Conservation (phyloP, 805 yeast species). For the Phaffomyces thermotolerans region DNA sequence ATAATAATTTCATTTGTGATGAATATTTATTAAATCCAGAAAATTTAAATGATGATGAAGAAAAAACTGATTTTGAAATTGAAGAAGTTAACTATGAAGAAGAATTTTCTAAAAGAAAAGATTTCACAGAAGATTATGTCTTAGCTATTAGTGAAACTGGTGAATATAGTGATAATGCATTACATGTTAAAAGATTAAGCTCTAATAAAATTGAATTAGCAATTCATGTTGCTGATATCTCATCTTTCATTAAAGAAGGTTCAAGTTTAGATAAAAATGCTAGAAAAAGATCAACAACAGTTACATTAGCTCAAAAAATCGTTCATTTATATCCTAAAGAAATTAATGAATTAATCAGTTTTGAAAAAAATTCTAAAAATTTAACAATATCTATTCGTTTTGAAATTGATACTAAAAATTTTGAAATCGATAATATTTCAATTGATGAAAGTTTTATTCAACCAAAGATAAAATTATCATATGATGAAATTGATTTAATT, state of each 20-base stretch:
- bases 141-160: slow-evolving; percentile 57
- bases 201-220: slow-evolving; percentile 70
- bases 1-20: slow-evolving; percentile 73
- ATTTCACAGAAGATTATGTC: slow-evolving; percentile 52
- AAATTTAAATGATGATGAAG: slow-evolving; percentile 17
- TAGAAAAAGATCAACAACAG: slow-evolving; percentile 84
- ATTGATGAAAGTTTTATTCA: slow-evolving; percentile 64
- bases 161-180: slow-evolving; percentile 63
- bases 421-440: slow-evolving; percentile 69
- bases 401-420: slow-evolving; percentile 64
- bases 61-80: slow-evolving; percentile 26
- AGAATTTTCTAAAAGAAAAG: slow-evolving; percentile 36
- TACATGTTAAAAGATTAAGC: slow-evolving; percentile 63
- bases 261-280: slow-evolving; percentile 81
- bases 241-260: slow-evolving; percentile 65
- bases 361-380: slow-evolving; percentile 50
- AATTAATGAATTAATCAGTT: slow-evolving; percentile 52
- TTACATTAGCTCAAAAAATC: slow-evolving; percentile 72
- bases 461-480: slow-evolving; percentile 53
- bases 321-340: slow-evolving; percentile 60
- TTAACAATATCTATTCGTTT: slow-evolving; percentile 74
- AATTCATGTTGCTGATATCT: slow-evolving; percentile 76
- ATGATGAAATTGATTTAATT: slow-evolving; percentile 48
- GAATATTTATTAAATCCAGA: slow-evolving; percentile 45
- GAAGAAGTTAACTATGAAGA: slow-evolving; percentile 22